phyloP scores from a whole-genome alignment of 2,329 filamentous ascomycete genomes.

The Blastomyces percursus region DNA sequence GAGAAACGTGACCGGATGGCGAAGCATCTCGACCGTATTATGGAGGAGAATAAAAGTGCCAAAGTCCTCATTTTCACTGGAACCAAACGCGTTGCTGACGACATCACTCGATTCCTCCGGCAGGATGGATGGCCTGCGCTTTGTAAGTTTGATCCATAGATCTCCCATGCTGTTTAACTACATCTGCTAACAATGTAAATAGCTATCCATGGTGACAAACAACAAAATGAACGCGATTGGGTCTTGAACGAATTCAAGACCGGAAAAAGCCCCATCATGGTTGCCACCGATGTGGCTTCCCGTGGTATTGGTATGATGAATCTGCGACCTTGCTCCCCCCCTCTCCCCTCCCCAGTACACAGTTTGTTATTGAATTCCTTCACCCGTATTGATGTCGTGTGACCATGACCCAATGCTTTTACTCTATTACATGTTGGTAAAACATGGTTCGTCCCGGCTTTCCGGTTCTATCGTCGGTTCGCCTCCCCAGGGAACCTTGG shows the following conservation, averaged over 20 bases:
- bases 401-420: slow-evolving; percentile 61
- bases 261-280: slow-evolving; percentile 99
- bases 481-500: slow-evolving; percentile 76
- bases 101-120: slow-evolving; percentile 93
- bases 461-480: slow-evolving; percentile 69
- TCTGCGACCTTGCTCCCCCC: slow-evolving; percentile 34
- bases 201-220: slow-evolving; percentile 99
- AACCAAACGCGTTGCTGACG: slow-evolving; percentile 85
- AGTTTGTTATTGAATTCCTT: slow-evolving; percentile 28
- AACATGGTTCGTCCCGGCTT: slow-evolving; percentile 87
- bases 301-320: slow-evolving; percentile 99
- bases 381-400: slow-evolving; percentile 46
- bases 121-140: slow-evolving; percentile 97
- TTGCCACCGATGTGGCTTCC: slow-evolving; percentile 98
- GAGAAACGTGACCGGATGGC: slow-evolving; percentile 98
- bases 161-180: not conserved
- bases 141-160: slow-evolving; percentile 49
- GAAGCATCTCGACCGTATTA: slow-evolving; percentile 94
- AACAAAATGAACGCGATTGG: slow-evolving; percentile 99
- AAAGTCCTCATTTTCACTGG: slow-evolving; percentile 89
- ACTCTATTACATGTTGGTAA: slow-evolving; percentile 74
- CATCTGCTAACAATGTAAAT: slow-evolving; percentile 28
- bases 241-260: slow-evolving; percentile 99
- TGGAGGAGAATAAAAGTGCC: slow-evolving; percentile 80
- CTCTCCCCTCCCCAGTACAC: slow-evolving; percentile 21